Conservation (phyloP, 2,329 filamentous ascomycete species). For the Chaetomium olivaceum region DNA sequence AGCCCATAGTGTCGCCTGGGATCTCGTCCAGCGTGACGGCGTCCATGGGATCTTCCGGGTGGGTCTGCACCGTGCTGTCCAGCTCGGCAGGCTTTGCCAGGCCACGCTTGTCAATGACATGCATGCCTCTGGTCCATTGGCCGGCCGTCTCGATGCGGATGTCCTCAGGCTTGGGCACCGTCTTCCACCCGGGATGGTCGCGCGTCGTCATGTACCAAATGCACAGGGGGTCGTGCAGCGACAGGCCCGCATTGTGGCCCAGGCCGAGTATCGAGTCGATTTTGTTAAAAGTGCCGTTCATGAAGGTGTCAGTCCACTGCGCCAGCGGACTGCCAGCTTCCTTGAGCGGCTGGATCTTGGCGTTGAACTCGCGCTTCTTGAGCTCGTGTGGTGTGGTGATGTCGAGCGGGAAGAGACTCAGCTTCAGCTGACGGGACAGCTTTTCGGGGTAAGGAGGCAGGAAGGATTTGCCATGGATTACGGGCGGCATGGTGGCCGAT, state of each 20-base stretch:
- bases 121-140: constrained; percentile 94
- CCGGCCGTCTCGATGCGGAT: constrained; percentile 85
- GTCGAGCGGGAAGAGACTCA: constrained; percentile 75
- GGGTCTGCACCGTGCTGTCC: constrained; percentile 34
- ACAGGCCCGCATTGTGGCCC: constrained; percentile 60
- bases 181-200: constrained; percentile 59
- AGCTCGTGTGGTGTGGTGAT: constrained; percentile 73
- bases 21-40: constrained; percentile 55
- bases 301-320: constrained; percentile 70
- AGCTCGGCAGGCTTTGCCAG: constrained; percentile 54
- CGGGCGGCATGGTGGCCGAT: constrained; percentile 75
- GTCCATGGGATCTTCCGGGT: constrained; percentile 46
- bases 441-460: constrained; percentile 64
- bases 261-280: constrained; percentile 63
- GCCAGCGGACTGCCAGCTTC: constrained; percentile 70
- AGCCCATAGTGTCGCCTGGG: constrained; percentile 71
- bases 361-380: constrained; percentile 58
- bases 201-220: constrained; percentile 75
- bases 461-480: constrained; percentile 50
- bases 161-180: constrained; percentile 66
- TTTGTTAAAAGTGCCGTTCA: constrained; percentile 69
- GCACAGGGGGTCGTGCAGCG: constrained; percentile 75
- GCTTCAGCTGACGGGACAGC: constrained; percentile 62
- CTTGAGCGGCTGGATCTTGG: constrained; percentile 56
- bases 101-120: constrained; percentile 73